These are phyloP conservation scores for Plantago major DNA, from an alignment of 257 asterid genomes.

Conservation along the genomic window DNA sequence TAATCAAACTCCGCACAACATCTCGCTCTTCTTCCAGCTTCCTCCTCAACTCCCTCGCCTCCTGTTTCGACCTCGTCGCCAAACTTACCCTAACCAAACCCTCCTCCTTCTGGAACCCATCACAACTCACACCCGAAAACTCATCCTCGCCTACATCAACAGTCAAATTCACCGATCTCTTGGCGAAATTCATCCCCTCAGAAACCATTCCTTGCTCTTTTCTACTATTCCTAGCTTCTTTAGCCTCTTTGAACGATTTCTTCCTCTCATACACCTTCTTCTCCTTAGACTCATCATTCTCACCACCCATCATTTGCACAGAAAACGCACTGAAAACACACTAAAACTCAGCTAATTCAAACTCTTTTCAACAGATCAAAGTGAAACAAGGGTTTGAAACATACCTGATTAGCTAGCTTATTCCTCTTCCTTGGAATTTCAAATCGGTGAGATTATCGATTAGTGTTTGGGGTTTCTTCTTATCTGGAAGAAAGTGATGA, in stretches of 20 bases:
- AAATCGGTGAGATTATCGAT: background rate
- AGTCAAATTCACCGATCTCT: constrained; percentile 26
- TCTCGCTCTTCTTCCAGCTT: constrained; percentile 74
- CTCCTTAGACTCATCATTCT: constrained; percentile 49
- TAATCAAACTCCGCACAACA: constrained; percentile 55
- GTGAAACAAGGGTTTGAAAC: constrained; percentile 1
- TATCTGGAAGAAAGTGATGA: background rate
- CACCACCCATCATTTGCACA: constrained; percentile 43
- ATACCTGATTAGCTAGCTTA: background rate
- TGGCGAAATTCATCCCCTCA: constrained; percentile 35
- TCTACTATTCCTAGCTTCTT: constrained; percentile 33
- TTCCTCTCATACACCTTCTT: constrained; percentile 56
- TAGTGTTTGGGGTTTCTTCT: background rate
- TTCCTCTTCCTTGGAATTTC: background rate
- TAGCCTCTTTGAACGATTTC: constrained; percentile 53
- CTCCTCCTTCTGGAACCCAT: constrained; percentile 44
- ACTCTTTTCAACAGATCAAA: background rate
- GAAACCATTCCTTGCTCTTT: constrained; percentile 33
- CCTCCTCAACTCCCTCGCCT: constrained; percentile 59
- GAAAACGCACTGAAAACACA: constrained; percentile 24
- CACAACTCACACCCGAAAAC: constrained; percentile 37
- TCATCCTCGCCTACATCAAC: constrained; percentile 44
- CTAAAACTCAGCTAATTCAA: constrained; percentile 10
- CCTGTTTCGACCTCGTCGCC: constrained; percentile 57
- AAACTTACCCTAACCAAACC: constrained; percentile 51